Conservation (phyloP, 768 basidiomycete genomes). For the Leccinum boreale region DNA sequence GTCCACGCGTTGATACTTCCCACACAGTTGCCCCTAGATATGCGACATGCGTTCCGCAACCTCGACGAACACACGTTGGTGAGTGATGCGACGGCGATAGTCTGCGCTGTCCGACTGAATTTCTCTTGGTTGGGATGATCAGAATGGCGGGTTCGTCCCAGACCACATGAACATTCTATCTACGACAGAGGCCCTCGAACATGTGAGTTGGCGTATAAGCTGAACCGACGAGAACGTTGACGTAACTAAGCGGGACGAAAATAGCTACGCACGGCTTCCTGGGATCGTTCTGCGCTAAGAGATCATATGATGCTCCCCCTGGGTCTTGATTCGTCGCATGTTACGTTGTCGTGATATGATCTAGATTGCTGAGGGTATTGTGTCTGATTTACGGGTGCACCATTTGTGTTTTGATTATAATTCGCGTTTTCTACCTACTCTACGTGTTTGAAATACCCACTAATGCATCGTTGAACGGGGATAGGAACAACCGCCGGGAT, state of each 20-base stretch:
- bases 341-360: slow-evolving; percentile 15
- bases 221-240: neutral
- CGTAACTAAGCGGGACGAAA: slow-evolving; percentile 4
- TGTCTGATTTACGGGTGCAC: neutral
- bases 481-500: neutral
- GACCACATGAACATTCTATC: slow-evolving; percentile 79
- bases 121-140: neutral
- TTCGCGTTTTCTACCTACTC: neutral
- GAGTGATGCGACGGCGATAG: slow-evolving; percentile 19
- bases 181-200: slow-evolving; percentile 49
- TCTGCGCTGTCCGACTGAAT: neutral
- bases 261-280: slow-evolving; percentile 52
- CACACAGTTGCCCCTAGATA: slow-evolving; percentile 69
- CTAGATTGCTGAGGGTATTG: neutral
- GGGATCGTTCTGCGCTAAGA: slow-evolving; percentile 45
- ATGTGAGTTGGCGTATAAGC: slow-evolving; percentile 41
- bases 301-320: slow-evolving; percentile 58
- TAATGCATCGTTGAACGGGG: neutral
- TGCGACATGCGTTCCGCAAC: slow-evolving; percentile 63
- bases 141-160: slow-evolving; percentile 54
- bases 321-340: slow-evolving; percentile 39
- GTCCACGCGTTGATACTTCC: slow-evolving; percentile 74
- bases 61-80: slow-evolving; percentile 64
- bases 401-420: neutral
- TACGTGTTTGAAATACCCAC: neutral